Evolutionary conservation across 192 early-diverging fungal genomes (phyloP), one percentile per base, ranked within the genome.

Genomic region (Dissophora ornata): DNA sequence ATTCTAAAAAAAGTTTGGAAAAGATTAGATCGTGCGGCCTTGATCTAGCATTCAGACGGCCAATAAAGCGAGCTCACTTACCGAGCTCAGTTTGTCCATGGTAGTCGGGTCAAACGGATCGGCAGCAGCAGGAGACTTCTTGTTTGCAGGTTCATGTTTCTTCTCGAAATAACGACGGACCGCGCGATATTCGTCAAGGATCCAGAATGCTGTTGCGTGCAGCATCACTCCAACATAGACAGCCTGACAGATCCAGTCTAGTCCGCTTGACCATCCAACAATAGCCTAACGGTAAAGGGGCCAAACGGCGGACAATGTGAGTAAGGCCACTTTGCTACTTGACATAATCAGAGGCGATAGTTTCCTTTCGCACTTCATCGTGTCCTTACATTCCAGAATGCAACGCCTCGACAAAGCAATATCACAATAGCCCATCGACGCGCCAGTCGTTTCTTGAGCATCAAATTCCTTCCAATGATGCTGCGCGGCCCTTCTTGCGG

Each of bases 381-480:
- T 10, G 7, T 25, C 36, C 8, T 13, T 54, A 66, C 63, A 47
- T 57, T 60, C 57, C 57, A 55, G 1, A 54, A 2, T 19, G 25
- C 32, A 1, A 36, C 30, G 12, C 24, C 19, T 29, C 71, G 62
- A 44, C 62, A 67, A 25, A 67, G 24, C 6, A 67, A 12, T 9
- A 59, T 13, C 16, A 55, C 3, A 19, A 34, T 30, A 21, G 66
- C 19, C 71, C 71, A 75, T 25, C 49, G 56, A 19, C 19, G 63
- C 15, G 63, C 71, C 63, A 66, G 60, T 3, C 63, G 71, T 40
- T 75, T 75, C 11, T 75, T 75, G 28, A 75, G 47, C 71, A 75
- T 75, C 34, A 75, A 42, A 13, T 75, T 67, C 44, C 71, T 66
- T 30, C 48, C 71, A 26, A 29, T 47, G 42, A 75, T 75, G 10